phyloP scores from a whole-genome alignment of 1,139 yeast species.

The Yamadazyma membranifaciens region DNA sequence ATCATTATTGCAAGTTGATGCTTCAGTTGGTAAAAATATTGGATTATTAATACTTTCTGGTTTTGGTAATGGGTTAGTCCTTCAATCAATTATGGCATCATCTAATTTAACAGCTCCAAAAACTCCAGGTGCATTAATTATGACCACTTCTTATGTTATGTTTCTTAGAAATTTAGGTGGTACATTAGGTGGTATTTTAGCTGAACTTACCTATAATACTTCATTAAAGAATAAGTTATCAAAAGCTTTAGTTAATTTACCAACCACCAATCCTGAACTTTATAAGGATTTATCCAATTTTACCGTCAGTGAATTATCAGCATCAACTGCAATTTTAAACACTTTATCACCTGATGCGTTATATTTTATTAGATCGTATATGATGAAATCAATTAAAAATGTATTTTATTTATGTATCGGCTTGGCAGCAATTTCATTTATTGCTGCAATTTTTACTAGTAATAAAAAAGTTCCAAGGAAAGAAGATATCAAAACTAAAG shows the following conservation, averaged over 20 bases:
- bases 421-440: slow-evolving; percentile 21
- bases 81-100: slow-evolving; percentile 29
- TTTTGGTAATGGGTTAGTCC: slow-evolving; percentile 26
- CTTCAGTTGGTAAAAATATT: slow-evolving; percentile 26
- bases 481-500: slow-evolving; percentile 6
- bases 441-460: slow-evolving; percentile 24
- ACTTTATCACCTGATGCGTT: slow-evolving; percentile 25
- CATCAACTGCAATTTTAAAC: slow-evolving; percentile 20
- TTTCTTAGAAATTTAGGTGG: slow-evolving; percentile 33
- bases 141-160: slow-evolving; percentile 34
- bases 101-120: slow-evolving; percentile 38
- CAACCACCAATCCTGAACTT: slow-evolving; percentile 15
- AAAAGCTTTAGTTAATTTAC: slow-evolving; percentile 17
- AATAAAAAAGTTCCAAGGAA: slow-evolving; percentile 29
- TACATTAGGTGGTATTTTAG: slow-evolving; percentile 30
- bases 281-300: slow-evolving; percentile 20
- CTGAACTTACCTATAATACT: slow-evolving; percentile 34
- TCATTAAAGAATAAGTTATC: slow-evolving; percentile 22
- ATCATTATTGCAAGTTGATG: slow-evolving; percentile 29
- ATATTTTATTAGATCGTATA: slow-evolving; percentile 25
- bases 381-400: slow-evolving; percentile 30
- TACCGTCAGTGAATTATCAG: slow-evolving; percentile 16
- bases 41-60: slow-evolving; percentile 37
- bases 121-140: slow-evolving; percentile 34
- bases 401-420: slow-evolving; percentile 35